Percentiles rank a stretch among this genome's conserved stretches.
Evolutionary conservation across 176 grass and related monocot genomes (phyloP).

Genomic region (Bolboschoenus planiculmis): DNA sequence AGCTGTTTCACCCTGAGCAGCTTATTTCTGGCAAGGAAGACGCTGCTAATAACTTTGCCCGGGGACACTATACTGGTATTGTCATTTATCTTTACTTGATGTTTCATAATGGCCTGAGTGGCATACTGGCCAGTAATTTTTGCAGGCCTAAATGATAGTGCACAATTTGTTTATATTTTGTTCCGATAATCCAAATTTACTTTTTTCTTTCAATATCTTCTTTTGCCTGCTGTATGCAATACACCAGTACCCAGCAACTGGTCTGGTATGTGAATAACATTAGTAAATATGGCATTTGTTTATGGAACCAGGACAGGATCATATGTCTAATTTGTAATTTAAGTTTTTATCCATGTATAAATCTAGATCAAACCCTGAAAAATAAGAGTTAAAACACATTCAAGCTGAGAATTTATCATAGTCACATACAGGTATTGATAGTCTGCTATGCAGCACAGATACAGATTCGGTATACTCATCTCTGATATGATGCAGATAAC

Average conservation of each 20-base stretch:
- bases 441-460: not conserved
- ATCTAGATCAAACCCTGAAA: not conserved
- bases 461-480: not conserved
- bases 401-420: not conserved
- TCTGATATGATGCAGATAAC: not conserved
- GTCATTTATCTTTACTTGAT: not conserved
- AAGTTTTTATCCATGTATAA: not conserved
- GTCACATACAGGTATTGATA: not conserved
- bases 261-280: not conserved
- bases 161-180: conserved; percentile 2
- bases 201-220: not conserved
- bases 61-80: conserved; percentile 70
- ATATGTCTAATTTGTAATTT: not conserved
- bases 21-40: conserved; percentile 84
- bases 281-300: not conserved
- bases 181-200: not conserved
- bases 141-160: not conserved
- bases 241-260: not conserved
- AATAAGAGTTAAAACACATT: not conserved
- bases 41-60: conserved; percentile 75
- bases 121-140: not conserved
- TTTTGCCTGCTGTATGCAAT: not conserved
- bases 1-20: conserved; percentile 75
- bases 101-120: not conserved
- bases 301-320: not conserved